A percentile compares a stretch with the other conserved stretches of the same genome.
Conservation (phyloP, 208 protist genomes). For the Balamuthia mandrillaris region DNA sequence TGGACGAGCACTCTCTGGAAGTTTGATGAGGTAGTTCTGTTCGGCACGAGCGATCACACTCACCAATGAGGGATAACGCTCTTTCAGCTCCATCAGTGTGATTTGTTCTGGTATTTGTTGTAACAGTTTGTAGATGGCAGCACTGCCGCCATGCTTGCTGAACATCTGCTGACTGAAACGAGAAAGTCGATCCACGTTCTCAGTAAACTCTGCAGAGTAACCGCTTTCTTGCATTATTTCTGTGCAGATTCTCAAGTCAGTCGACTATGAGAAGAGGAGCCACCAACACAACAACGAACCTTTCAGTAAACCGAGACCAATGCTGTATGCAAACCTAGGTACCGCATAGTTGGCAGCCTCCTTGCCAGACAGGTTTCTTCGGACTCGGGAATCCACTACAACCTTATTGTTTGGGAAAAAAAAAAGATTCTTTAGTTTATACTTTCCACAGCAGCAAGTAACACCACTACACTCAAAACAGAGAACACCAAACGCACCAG, state of each 20-base stretch:
- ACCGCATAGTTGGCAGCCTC: slow-evolving; percentile 33
- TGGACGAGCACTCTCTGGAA: neutral
- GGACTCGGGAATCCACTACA: neutral
- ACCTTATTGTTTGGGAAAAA: neutral
- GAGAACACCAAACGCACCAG: neutral
- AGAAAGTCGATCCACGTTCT: neutral
- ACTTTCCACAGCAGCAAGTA: no score
- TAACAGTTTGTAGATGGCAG: slow-evolving; percentile 32
- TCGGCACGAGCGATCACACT: neutral
- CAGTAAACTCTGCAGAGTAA: neutral
- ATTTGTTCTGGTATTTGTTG: slow-evolving; percentile 20
- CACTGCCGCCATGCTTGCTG: neutral
- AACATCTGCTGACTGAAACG: neutral
- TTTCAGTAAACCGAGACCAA: slow-evolving; percentile 24
- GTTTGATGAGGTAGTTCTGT: neutral
- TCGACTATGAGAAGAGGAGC: neutral
- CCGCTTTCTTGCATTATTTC: neutral
- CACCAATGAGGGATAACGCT: neutral
- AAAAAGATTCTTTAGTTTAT: no score
- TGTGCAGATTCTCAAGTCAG: neutral
- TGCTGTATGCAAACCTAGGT: slow-evolving; percentile 35
- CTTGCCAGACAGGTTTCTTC: slow-evolving; percentile 18
- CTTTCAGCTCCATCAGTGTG: neutral
- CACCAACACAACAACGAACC: neutral
- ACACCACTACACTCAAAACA: no score